Conservation (phyloP, 2,329 filamentous ascomycete genomes). For the Xylaria sp. region DNA sequence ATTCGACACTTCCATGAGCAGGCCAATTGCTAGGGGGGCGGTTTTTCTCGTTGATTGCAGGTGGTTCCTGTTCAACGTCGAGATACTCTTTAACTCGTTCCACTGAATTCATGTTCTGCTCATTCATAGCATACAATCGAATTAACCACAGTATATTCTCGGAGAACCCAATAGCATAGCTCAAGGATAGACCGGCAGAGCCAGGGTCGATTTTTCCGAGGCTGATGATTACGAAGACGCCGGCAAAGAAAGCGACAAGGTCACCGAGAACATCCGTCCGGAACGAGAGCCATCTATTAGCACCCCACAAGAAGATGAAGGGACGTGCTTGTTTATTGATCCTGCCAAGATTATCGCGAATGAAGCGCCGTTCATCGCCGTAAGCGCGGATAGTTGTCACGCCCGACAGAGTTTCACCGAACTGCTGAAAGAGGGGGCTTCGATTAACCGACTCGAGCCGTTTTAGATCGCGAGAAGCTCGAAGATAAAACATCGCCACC, state of each 20-base stretch:
- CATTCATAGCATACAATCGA: constrained; percentile 90
- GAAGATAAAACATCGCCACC: constrained; percentile 88
- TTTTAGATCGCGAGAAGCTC: constrained; percentile 94
- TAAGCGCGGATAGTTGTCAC: constrained; percentile 98
- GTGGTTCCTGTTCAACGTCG: constrained; percentile 93
- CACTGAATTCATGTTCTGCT: constrained; percentile 99
- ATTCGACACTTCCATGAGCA: constrained; percentile 84
- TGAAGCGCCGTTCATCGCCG: constrained; percentile 91
- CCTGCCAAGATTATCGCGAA: constrained; percentile 86
- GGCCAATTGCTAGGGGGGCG: constrained; percentile 87
- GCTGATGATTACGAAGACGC: constrained; percentile 87
- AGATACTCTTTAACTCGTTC: constrained; percentile 98
- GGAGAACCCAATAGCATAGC: constrained; percentile 95
- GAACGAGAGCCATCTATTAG: constrained; percentile 96
- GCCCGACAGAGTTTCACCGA: constrained; percentile 92
- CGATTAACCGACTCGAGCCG: constrained; percentile 92
- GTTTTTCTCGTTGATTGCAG: constrained; percentile 78
- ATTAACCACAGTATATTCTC: constrained; percentile 98
- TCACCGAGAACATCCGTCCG: constrained; percentile 91
- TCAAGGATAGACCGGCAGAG: constrained; percentile 91
- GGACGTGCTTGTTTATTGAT: constrained; percentile 93
- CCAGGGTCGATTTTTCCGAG: constrained; percentile 88
- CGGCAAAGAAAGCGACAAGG: constrained; percentile 91
- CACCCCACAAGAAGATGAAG: constrained; percentile 96
- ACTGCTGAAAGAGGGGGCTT: constrained; percentile 96